Evolutionary conservation across 2,329 filamentous ascomycete genomes (phyloP).

Genomic region (Penicillium sp.): DNA sequence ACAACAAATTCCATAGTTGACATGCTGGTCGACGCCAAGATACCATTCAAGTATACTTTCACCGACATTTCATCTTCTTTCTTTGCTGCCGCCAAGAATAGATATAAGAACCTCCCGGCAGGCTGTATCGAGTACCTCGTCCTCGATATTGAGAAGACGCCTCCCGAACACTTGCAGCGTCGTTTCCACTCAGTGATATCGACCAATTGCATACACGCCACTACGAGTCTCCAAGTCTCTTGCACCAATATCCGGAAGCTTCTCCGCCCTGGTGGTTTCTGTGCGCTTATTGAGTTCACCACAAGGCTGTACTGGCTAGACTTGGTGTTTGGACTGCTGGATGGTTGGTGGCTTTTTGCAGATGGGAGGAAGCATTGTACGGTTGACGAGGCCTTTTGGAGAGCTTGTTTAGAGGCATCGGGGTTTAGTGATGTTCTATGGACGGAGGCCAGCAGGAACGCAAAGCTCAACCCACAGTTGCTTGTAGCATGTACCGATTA

Average conservation of each 20-base stretch:
- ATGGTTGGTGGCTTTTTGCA: constrained; percentile 45
- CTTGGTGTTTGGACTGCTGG: constrained; percentile 39
- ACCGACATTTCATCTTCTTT: constrained; percentile 39
- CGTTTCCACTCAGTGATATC: constrained; percentile 32
- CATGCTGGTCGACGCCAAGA: constrained; percentile 22
- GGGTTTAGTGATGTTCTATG: no score
- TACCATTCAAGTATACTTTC: constrained; percentile 39
- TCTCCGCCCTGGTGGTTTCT: constrained; percentile 31
- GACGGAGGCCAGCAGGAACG: no score
- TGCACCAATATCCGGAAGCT: constrained; percentile 26
- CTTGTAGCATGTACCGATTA: no score
- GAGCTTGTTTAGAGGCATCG: no score
- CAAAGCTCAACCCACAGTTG: no score
- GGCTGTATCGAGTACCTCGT: constrained; percentile 19
- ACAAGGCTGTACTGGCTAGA: constrained; percentile 36
- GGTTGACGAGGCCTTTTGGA: constrained; percentile 24
- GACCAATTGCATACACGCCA: constrained; percentile 40
- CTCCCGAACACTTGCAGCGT: constrained; percentile 9
- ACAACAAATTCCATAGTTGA: constrained; percentile 35
- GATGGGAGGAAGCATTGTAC: constrained; percentile 34
- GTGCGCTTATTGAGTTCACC: constrained; percentile 37
- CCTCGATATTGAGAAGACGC: constrained; percentile 23
- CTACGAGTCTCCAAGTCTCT: constrained; percentile 22
- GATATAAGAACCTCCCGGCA: constrained; percentile 28
- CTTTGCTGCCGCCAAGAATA: constrained; percentile 28